phyloP scores from a whole-genome alignment of 495 filamentous ascomycete species.

The Xylaria palmicola region DNA sequence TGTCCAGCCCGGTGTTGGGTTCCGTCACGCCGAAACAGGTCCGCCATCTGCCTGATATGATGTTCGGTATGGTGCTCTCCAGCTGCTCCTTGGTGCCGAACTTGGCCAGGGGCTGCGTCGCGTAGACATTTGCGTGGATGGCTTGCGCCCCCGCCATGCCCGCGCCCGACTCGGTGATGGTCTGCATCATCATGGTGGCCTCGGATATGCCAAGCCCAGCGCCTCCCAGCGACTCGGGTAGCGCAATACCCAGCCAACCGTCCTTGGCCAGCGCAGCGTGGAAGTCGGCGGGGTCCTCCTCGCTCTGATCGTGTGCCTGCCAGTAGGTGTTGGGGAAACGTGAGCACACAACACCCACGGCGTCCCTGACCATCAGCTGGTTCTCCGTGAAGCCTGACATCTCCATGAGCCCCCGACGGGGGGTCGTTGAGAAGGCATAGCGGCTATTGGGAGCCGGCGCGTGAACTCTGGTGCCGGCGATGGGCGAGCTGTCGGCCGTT shows the following conservation, averaged over 20 bases:
- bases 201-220: slow-evolving; percentile 76
- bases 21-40: slow-evolving; percentile 73
- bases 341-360: slow-evolving; percentile 65
- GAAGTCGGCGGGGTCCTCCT: slow-evolving; percentile 68
- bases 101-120: slow-evolving; percentile 71
- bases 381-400: slow-evolving; percentile 68
- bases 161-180: slow-evolving; percentile 72
- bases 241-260: slow-evolving; percentile 80
- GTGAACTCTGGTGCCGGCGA: background rate
- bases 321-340: slow-evolving; percentile 66
- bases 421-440: slow-evolving; percentile 24
- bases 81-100: slow-evolving; percentile 64
- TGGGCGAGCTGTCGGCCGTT: background rate
- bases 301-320: slow-evolving; percentile 65
- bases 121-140: slow-evolving; percentile 74
- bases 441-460: background rate
- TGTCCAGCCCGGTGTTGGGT: slow-evolving; percentile 73
- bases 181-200: slow-evolving; percentile 84
- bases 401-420: slow-evolving; percentile 58
- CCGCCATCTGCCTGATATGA: slow-evolving; percentile 66
- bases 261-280: slow-evolving; percentile 73
- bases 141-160: slow-evolving; percentile 76
- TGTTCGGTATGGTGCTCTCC: slow-evolving; percentile 60
- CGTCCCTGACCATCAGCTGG: slow-evolving; percentile 69
- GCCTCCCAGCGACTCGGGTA: slow-evolving; percentile 70